phyloP scores from a whole-genome alignment of 495 filamentous ascomycete genomes.

The Hyaloscypha bicolor region DNA sequence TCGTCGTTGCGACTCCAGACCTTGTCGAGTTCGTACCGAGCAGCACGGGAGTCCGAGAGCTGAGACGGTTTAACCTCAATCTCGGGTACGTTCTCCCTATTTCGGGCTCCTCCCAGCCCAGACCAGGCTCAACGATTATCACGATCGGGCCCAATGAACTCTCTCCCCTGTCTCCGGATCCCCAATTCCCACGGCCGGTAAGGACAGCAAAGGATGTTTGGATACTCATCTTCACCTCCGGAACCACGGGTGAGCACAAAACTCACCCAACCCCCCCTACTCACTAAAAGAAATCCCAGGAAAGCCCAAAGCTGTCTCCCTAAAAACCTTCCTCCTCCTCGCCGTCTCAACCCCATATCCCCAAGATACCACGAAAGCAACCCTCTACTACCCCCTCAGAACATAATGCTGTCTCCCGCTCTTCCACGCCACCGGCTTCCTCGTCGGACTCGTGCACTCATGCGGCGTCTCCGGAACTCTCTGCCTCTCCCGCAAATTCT shows the following conservation, averaged over 20 bases:
- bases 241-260: neutral
- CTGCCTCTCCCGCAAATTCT: no score
- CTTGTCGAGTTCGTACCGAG: conserved; percentile 37
- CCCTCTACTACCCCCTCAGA: conserved; percentile 37
- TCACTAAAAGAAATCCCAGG: no score
- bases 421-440: conserved; percentile 8
- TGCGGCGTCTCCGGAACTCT: no score
- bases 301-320: neutral
- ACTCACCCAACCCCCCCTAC: no score
- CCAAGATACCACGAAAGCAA: conserved; percentile 27
- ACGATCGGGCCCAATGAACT: neutral
- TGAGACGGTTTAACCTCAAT: conserved; percentile 42
- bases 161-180: neutral
- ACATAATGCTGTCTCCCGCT: conserved; percentile 12
- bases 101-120: neutral
- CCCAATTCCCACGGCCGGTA: neutral
- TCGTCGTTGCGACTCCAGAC: conserved; percentile 42
- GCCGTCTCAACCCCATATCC: neutral
- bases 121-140: conserved; percentile 5
- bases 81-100: conserved; percentile 38
- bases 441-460: no score
- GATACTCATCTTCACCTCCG: no score
- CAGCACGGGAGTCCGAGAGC: conserved; percentile 1
- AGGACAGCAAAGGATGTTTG: neutral
- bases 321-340: neutral